Percentiles rank a stretch among this genome's conserved stretches.
Evolutionary conservation across 345 rosid species (phyloP).

Genomic region (Jatropha curcas): DNA sequence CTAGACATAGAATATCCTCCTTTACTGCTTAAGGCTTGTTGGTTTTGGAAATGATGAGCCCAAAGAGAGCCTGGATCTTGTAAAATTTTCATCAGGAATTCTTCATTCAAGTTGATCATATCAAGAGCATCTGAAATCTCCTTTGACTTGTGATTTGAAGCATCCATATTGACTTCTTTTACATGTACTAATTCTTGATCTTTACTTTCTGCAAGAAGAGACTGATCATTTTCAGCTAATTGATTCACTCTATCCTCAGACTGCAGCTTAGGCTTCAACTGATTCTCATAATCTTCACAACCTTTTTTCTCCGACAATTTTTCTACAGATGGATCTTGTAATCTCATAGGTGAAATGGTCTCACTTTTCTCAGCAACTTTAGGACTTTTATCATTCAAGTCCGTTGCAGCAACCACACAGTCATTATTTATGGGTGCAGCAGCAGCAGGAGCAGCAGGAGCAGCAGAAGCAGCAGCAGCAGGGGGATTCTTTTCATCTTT

Average conservation of each 20-base stretch:
- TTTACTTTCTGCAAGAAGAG: conserved; percentile 9
- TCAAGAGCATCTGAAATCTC: conserved; percentile 53
- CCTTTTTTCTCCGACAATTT: conserved; percentile 32
- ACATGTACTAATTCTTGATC: conserved; percentile 28
- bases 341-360: conserved; percentile 27
- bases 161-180: conserved; percentile 27
- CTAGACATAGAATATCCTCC: conserved; percentile 39
- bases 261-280: conserved; percentile 1
- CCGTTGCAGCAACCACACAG: no score
- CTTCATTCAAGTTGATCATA: conserved; percentile 53
- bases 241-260: conserved; percentile 36
- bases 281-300: conserved; percentile 23
- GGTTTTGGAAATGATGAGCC: conserved; percentile 47
- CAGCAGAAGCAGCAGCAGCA: background rate
- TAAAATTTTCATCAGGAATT: conserved; percentile 45
- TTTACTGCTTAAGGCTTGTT: conserved; percentile 32
- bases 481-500: conserved; percentile 23
- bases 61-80: conserved; percentile 58
- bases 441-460: background rate
- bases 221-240: conserved; percentile 24
- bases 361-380: conserved; percentile 14
- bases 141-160: conserved; percentile 35
- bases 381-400: no score
- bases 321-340: conserved; percentile 26
- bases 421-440: background rate